A percentile compares a stretch with the other conserved stretches of the same genome.
These are phyloP conservation scores for Ogataea saltuana DNA, from an alignment of 805 yeast genomes.

Conservation along the genomic window DNA sequence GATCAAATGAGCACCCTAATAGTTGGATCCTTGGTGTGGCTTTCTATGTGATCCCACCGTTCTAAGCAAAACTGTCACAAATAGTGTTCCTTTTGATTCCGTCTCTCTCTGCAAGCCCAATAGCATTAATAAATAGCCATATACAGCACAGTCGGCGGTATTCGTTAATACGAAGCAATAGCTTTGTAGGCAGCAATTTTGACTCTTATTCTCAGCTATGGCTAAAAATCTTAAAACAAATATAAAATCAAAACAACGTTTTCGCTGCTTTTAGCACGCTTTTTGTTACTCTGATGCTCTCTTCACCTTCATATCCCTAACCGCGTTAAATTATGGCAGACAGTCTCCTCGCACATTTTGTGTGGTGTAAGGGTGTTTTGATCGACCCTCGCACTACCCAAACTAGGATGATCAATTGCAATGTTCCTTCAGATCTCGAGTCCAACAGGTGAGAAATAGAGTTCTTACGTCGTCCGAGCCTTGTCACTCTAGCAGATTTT, in stretches of 20 bases:
- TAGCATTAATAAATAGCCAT: slow-evolving; percentile 10
- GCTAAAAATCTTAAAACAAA: neutral
- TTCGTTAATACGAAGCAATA: neutral
- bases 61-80: neutral
- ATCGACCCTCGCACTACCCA: no score
- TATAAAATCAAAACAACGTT: slow-evolving; percentile 9
- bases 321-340: neutral
- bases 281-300: neutral
- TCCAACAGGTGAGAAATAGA: no score
- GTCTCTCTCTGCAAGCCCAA: neutral
- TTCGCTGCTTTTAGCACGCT: neutral
- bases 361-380: no score
- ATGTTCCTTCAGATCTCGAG: no score
- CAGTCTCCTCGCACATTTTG: neutral
- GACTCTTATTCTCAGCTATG: neutral
- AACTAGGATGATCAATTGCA: no score
- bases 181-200: neutral
- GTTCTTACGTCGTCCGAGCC: no score
- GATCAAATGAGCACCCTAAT: neutral
- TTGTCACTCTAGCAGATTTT: no score
- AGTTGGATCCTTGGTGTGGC: neutral
- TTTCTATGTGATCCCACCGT: no score
- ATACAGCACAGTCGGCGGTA: neutral
- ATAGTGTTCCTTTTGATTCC: neutral
- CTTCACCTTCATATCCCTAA: neutral